phyloP scores from a whole-genome alignment of 2,329 filamentous ascomycete species.

The Talaromyces sp. region DNA sequence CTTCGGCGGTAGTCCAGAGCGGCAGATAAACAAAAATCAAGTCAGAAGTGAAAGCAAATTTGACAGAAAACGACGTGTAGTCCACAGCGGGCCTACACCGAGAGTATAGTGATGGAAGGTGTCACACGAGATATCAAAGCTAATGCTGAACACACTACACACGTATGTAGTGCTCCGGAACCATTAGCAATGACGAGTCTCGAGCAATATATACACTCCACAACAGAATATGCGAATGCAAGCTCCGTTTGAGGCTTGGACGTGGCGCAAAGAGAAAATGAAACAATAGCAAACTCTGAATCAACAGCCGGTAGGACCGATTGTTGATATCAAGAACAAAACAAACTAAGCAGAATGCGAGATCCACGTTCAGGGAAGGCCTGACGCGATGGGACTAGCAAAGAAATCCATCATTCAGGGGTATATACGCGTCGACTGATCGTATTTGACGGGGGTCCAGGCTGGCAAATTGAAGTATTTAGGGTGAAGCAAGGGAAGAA shows the following conservation, averaged over 20 bases:
- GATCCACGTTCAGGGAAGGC: not conserved
- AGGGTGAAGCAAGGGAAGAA: not conserved
- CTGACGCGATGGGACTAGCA: not conserved
- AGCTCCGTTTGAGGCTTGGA: not conserved
- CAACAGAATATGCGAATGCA: not conserved
- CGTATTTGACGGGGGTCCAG: not conserved
- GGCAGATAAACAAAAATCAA: conserved; percentile 4
- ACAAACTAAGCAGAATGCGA: not conserved
- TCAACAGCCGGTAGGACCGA: conserved; percentile 8
- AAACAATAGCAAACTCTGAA: conserved; percentile 9
- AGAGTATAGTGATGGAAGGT: not conserved
- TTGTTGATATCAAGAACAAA: conserved; percentile 2
- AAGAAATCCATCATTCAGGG: not conserved
- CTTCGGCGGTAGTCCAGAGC: not conserved
- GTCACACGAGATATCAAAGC: not conserved
- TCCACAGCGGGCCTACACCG: conserved; percentile 17
- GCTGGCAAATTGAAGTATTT: not conserved
- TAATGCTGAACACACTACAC: conserved; percentile 9
- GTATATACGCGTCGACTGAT: not conserved
- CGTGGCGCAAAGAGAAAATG: conserved; percentile 3
- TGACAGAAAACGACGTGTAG: conserved; percentile 8
- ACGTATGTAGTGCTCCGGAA: not conserved
- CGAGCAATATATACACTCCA: not conserved
- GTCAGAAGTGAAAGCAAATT: conserved; percentile 3
- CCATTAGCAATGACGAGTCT: not conserved